phyloP scores from a whole-genome alignment of 73 alveolate genomes.

The Paramecium tetraurelia region DNA sequence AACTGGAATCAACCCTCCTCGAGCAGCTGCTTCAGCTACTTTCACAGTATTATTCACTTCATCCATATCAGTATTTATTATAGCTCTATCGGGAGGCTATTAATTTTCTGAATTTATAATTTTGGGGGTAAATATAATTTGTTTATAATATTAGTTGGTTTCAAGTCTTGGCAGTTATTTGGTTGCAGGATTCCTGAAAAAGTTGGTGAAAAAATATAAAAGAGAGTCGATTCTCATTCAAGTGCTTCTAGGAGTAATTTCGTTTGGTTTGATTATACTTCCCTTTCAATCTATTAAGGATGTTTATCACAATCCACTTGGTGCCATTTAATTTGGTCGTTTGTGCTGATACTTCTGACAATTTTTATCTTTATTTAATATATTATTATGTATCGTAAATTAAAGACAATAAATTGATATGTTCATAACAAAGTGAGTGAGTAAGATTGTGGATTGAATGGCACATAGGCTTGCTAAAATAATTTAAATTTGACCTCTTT shows the following conservation, averaged over 20 bases:
- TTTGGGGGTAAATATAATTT: background rate
- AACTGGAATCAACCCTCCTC: constrained; percentile 81
- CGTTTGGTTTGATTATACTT: constrained; percentile 19
- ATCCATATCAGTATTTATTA: constrained; percentile 37
- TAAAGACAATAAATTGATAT: background rate
- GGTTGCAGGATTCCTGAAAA: background rate
- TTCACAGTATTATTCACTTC: constrained; percentile 78
- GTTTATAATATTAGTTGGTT: background rate
- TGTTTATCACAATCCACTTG: background rate
- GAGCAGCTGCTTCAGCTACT: constrained; percentile 82
- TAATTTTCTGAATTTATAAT: background rate
- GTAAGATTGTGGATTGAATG: background rate
- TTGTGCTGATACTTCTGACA: background rate
- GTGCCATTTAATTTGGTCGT: background rate
- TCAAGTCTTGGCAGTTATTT: constrained; percentile 28
- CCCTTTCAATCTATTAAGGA: constrained; percentile 33
- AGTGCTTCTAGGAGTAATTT: constrained; percentile 9
- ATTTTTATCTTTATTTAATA: background rate
- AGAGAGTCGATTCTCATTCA: constrained; percentile 19
- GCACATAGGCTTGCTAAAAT: background rate
- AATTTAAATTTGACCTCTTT: background rate
- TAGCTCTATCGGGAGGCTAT: constrained; percentile 25
- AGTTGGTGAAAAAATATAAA: background rate
- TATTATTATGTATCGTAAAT: background rate
- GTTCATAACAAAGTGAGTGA: background rate